These are phyloP conservation scores for Penicillium ochrochloron DNA, from an alignment of 495 filamentous ascomycete species.

Conservation along the genomic window DNA sequence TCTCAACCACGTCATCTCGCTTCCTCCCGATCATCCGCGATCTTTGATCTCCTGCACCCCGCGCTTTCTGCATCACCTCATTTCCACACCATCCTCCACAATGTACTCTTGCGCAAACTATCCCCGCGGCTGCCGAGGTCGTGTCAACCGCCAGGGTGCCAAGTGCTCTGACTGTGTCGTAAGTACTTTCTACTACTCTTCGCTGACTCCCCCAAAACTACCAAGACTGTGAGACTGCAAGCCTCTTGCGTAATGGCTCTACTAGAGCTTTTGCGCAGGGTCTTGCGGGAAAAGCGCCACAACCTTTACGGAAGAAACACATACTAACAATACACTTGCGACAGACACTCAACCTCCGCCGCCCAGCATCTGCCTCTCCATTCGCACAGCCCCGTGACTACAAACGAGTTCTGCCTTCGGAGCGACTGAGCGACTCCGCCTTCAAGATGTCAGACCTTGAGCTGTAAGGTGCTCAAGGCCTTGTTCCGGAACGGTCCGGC, in stretches of 20 bases:
- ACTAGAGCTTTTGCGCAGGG: not conserved
- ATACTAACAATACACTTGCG: conserved; percentile 16
- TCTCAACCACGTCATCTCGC: not conserved
- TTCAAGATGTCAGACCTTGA: conserved; percentile 31
- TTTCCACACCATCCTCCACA: conserved; percentile 19
- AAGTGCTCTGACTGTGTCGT: conserved; percentile 55
- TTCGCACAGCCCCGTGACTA: conserved; percentile 52
- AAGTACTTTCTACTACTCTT: conserved; percentile 27
- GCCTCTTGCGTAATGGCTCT: not conserved
- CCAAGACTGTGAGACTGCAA: not conserved
- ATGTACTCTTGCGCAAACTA: conserved; percentile 59
- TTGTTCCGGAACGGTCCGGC: conserved; percentile 17
- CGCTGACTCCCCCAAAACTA: not conserved
- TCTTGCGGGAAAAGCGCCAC: not conserved
- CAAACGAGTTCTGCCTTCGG: conserved; percentile 46
- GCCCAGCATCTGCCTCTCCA: conserved; percentile 47
- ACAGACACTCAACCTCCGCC: conserved; percentile 49
- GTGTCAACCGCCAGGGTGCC: conserved; percentile 47
- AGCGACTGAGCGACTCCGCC: conserved; percentile 40
- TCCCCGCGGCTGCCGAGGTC: conserved; percentile 55
- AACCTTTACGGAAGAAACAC: not conserved
- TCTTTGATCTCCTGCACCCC: conserved; percentile 2
- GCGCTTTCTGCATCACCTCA: conserved; percentile 10
- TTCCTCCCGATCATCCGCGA: not conserved
- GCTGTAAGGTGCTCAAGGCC: conserved; percentile 19